Conservation (phyloP, 257 asterid genomes). For the Cruciata laevipes region DNA sequence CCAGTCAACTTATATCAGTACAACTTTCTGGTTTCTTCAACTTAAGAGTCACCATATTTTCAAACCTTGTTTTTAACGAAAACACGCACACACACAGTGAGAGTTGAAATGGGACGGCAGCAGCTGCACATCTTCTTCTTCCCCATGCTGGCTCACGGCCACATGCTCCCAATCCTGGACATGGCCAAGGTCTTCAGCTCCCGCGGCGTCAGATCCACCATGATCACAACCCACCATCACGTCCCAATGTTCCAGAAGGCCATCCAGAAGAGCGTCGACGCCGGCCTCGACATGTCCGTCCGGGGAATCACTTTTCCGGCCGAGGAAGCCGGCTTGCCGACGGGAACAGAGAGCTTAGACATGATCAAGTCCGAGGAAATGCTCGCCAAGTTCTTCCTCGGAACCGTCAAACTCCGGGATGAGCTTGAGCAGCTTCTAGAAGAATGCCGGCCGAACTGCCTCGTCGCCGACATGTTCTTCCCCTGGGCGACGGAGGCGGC, state of each 20-base stretch:
- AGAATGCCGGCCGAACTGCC: constrained; percentile 32
- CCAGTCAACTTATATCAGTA: not conserved
- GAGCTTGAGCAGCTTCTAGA: constrained; percentile 36
- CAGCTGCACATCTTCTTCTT: constrained; percentile 34
- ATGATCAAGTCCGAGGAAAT: constrained; percentile 19
- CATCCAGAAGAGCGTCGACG: constrained; percentile 14
- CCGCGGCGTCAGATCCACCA: constrained; percentile 33
- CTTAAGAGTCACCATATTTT: not conserved
- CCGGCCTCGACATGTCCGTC: constrained; percentile 30
- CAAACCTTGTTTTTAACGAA: not conserved
- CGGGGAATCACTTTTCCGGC: constrained; percentile 34
- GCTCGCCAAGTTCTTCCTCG: constrained; percentile 22
- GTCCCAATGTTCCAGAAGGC: constrained; percentile 22
- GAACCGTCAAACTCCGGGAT: constrained; percentile 26
- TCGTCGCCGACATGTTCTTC: constrained; percentile 54
- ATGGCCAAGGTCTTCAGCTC: constrained; percentile 54
- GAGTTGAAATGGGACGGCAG: constrained; percentile 22
- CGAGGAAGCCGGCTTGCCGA: constrained; percentile 32
- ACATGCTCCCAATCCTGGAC: constrained; percentile 49
- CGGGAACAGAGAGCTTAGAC: constrained; percentile 27
- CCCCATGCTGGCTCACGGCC: constrained; percentile 55
- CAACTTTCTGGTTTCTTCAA: not conserved
- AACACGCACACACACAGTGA: not conserved
- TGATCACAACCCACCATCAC: constrained; percentile 32
- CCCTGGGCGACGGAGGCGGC: constrained; percentile 55